These are phyloP conservation scores for Aspergillus novofumigatus DNA, from an alignment of 2,329 filamentous ascomycete genomes.

Conservation along the genomic window DNA sequence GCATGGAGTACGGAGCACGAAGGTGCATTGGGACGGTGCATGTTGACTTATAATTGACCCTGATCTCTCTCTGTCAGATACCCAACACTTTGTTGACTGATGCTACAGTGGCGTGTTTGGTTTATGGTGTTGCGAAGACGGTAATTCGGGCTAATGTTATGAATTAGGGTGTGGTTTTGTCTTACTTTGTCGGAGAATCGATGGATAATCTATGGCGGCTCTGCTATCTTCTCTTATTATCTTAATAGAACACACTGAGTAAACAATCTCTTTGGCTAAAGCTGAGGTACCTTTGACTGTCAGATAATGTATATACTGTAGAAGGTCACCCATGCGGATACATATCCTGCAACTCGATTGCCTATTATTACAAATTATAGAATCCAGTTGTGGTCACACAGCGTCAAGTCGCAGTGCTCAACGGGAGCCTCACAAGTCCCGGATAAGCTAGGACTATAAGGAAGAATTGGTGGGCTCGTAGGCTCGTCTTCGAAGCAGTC, in stretches of 20 bases:
- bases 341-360: not conserved
- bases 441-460: not conserved
- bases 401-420: slow-evolving; percentile 4
- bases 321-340: not conserved
- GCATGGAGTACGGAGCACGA: not conserved
- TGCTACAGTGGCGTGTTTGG: not conserved
- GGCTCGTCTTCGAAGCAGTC: not conserved
- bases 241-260: not conserved
- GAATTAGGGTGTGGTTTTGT: not conserved
- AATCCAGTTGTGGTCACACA: slow-evolving; percentile 3
- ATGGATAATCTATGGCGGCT: not conserved
- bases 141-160: not conserved
- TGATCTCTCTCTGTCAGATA: not conserved
- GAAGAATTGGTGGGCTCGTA: not conserved
- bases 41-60: not conserved
- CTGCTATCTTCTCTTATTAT: not conserved
- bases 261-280: not conserved
- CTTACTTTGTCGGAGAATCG: not conserved
- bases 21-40: not conserved
- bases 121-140: not conserved
- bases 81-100: not conserved
- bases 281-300: not conserved
- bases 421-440: not conserved
- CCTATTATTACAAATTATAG: not conserved
- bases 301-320: not conserved